A percentile compares a stretch with the other conserved stretches of the same genome.
Evolutionary conservation across 1,284 basidiomycete species (phyloP).

Genomic region (Papiliotrema terrestris): DNA sequence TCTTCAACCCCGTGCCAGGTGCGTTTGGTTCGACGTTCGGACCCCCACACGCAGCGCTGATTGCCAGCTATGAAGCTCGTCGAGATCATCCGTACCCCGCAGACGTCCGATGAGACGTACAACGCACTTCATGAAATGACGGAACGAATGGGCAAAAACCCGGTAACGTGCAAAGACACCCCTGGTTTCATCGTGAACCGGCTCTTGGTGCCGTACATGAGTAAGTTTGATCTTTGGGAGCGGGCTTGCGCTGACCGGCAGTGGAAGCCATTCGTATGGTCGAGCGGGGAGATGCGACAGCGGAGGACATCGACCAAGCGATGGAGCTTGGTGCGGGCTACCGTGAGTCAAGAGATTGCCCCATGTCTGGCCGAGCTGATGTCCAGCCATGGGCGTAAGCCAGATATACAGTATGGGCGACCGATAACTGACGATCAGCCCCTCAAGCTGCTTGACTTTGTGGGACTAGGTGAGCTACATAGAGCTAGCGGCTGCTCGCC

Average conservation of each 20-base stretch:
- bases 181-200: conserved; percentile 58
- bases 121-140: conserved; percentile 53
- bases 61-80: conserved; percentile 57
- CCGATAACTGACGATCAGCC: conserved; percentile 44
- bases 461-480: conserved; percentile 54
- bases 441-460: conserved; percentile 57
- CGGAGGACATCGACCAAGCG: conserved; percentile 58
- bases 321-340: conserved; percentile 60
- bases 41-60: conserved; percentile 1
- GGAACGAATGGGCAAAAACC: conserved; percentile 54
- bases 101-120: conserved; percentile 53
- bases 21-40: background rate
- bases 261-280: conserved; percentile 58
- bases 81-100: conserved; percentile 54
- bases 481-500: too few relatives aligned
- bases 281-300: conserved; percentile 57
- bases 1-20: conserved; percentile 53
- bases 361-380: background rate
- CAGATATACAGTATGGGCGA: background rate
- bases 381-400: conserved; percentile 47
- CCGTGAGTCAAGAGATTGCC: conserved; percentile 33
- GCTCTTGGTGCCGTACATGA: conserved; percentile 55
- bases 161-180: conserved; percentile 57
- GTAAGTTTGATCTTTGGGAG: conserved; percentile 19
- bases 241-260: conserved; percentile 12